Evolutionary conservation across 306 rosid species (phyloP), one percentile per base, ranked within the genome.

Genomic region (Prunus mongolica): DNA sequence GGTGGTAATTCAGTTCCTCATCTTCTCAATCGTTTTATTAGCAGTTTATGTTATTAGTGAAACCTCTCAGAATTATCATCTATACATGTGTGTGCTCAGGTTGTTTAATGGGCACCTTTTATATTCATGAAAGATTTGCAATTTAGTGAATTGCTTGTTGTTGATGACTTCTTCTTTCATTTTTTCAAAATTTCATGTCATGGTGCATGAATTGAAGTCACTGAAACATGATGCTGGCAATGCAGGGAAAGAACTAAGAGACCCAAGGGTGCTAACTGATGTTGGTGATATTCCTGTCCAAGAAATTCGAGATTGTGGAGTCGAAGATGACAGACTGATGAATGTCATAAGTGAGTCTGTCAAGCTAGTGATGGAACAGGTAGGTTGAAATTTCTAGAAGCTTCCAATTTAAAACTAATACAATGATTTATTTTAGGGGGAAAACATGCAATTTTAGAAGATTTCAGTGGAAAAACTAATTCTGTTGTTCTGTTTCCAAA

Each of bases 241-340:
- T 86, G 71, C 79, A 96, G 99, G 98, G 80, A 96, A 92, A 77
- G 88, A 89, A 16, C 81, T 96, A 71, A 82, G 71, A 12, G 99
- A 96, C 56, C 93, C 96, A 8, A 77, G 97, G 54, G 96, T 96
- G 78, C 88, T 96, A 68, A 92, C 93, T 24, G 98, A 92, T 86
- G 99, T 92, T 34, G 98, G 99, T 20, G 98, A 96, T 81, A 90
- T 96, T 55, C 99, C 99, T 49, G 91, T 96, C 75, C 98, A 92
- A 85, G 99, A 96, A 84, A 87, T 96, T 83, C 84, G 99, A 78
- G 98, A 94, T 72, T 94, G 95, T 76, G 97, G 96, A 6, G 91
- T 89, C 13, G 84, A 87, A 71, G 99, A 96, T 73, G 87, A 91
- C 77, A 88, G 91, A 78, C 76, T 96, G 85, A 96, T 96, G 99